phyloP scores from a whole-genome alignment of 2,329 filamentous ascomycete genomes.

The Stemphylium lycopersici region DNA sequence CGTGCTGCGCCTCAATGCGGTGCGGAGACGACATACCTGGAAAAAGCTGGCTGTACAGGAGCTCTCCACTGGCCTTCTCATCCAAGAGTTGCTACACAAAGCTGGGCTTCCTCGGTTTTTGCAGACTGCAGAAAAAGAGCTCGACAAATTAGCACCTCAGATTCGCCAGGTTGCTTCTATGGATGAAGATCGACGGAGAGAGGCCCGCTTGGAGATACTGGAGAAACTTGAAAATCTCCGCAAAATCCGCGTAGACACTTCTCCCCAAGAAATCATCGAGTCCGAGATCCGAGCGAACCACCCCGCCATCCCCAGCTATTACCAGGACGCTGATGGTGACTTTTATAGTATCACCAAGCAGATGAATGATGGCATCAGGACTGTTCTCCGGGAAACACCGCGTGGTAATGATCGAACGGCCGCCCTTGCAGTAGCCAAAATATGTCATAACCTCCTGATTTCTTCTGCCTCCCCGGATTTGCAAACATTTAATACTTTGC shows the following conservation, averaged over 20 bases:
- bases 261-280: constrained; percentile 17
- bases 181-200: background rate
- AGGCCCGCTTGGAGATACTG: constrained; percentile 23
- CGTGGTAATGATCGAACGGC: constrained; percentile 18
- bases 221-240: constrained; percentile 24
- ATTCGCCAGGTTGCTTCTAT: constrained; percentile 24
- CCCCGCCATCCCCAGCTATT: constrained; percentile 39
- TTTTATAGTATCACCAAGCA: constrained; percentile 38
- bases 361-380: constrained; percentile 41
- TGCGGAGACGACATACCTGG: constrained; percentile 42
- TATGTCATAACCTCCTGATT: constrained; percentile 70
- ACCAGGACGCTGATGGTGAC: constrained; percentile 48
- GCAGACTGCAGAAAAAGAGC: constrained; percentile 2
- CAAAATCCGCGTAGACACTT: constrained; percentile 9
- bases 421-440: constrained; percentile 35
- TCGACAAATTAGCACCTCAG: constrained; percentile 25
- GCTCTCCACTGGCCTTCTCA: constrained; percentile 49
- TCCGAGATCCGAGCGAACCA: constrained; percentile 15
- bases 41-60: constrained; percentile 54
- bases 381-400: constrained; percentile 22
- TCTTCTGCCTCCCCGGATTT: constrained; percentile 67
- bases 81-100: constrained; percentile 43
- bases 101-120: constrained; percentile 14
- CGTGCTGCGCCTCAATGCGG: constrained; percentile 35
- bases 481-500: constrained; percentile 72